phyloP scores from a whole-genome alignment of 2,329 filamentous ascomycete genomes.

The Colletotrichum sojae region DNA sequence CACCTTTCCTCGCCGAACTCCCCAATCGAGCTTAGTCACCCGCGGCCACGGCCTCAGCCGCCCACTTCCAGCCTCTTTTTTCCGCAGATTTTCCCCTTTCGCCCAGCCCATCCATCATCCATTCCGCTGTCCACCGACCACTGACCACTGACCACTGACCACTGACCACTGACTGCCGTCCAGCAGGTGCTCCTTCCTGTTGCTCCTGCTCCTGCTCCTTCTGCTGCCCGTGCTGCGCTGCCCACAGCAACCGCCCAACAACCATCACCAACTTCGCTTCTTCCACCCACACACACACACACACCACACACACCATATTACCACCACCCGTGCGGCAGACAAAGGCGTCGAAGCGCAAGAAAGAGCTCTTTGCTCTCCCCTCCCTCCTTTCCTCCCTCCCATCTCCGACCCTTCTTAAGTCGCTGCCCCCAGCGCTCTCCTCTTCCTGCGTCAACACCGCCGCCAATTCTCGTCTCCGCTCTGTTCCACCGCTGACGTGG shows the following conservation, averaged over 20 bases:
- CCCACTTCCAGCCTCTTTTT: conserved; percentile 35
- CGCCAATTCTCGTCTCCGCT: conserved; percentile 7
- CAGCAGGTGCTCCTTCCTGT: not conserved
- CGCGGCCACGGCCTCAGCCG: not conserved
- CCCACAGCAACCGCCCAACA: conserved; percentile 41
- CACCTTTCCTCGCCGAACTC: not conserved
- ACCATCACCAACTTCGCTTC: conserved; percentile 30
- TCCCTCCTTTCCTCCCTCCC: conserved; percentile 1
- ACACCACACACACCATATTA: conserved; percentile 6
- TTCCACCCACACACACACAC: conserved; percentile 14
- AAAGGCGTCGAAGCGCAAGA: conserved; percentile 29
- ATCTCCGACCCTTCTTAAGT: conserved; percentile 1
- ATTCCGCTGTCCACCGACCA: not conserved
- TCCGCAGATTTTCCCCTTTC: conserved; percentile 17
- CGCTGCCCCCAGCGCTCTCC: not conserved
- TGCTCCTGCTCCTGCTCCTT: conserved; percentile 6
- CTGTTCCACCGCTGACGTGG: conserved; percentile 38
- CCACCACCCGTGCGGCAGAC: conserved; percentile 30
- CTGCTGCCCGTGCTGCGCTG: conserved; percentile 5
- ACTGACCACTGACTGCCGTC: not conserved
- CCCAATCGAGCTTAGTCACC: not conserved
- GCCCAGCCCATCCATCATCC: conserved; percentile 17
- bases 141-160: not conserved
- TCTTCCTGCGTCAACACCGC: conserved; percentile 11
- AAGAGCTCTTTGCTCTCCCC: conserved; percentile 29